Conservation (phyloP, 345 rosid genomes). For the Eucalyptus lansdowneana region DNA sequence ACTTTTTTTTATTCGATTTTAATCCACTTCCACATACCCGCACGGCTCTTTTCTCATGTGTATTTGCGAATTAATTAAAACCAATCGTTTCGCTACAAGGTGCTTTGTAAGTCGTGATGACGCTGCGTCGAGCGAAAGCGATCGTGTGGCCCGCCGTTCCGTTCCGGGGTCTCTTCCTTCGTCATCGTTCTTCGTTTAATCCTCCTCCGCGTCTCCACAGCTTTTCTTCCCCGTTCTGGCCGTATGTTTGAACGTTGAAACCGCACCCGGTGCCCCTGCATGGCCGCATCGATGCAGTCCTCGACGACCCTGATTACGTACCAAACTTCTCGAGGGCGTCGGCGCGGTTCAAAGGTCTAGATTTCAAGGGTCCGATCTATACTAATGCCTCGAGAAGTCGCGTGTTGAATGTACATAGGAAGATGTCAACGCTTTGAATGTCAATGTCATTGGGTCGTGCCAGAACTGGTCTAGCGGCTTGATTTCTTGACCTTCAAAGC, state of each 20-base stretch:
- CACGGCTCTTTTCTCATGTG: background rate
- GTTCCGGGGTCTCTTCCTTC: background rate
- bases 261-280: background rate
- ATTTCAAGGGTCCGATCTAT: background rate
- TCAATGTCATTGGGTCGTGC: background rate
- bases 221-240: background rate
- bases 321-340: background rate
- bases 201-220: background rate
- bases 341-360: background rate
- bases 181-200: background rate
- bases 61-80: background rate
- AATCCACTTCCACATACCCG: background rate
- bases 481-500: background rate
- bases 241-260: background rate
- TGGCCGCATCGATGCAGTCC: background rate
- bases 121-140: background rate
- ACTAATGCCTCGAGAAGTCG: background rate
- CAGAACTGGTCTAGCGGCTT: background rate
- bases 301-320: background rate
- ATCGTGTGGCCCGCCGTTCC: background rate
- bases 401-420: background rate
- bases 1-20: background rate
- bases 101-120: background rate
- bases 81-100: background rate
- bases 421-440: background rate